Conservation (phyloP, 345 rosid genomes). For the Orychophragmus violaceus region DNA sequence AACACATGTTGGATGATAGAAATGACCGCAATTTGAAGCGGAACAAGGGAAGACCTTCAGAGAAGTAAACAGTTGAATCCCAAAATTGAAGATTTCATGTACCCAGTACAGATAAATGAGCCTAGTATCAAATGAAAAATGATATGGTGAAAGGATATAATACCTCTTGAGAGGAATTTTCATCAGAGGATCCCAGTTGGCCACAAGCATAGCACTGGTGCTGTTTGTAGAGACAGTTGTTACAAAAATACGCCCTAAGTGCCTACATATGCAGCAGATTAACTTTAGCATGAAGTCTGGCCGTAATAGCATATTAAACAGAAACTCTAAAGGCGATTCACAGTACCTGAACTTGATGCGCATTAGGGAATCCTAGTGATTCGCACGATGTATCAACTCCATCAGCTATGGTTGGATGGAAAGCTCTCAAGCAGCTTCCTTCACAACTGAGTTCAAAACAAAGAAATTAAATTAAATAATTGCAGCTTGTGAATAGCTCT, state of each 20-base stretch:
- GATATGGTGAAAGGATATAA: background rate
- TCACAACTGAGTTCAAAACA: conserved; percentile 43
- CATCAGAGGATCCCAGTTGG: conserved; percentile 50
- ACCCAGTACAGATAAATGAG: background rate
- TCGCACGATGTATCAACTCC: conserved; percentile 38
- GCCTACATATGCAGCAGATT: conserved; percentile 36
- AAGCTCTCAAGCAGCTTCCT: conserved; percentile 68
- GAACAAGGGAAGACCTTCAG: conserved; percentile 60
- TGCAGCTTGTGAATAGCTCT: background rate
- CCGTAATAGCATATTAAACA: conserved; percentile 1
- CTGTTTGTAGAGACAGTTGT: conserved; percentile 46
- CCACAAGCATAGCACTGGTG: conserved; percentile 80
- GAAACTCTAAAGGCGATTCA: conserved; percentile 2
- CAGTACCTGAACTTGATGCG: conserved; percentile 46
- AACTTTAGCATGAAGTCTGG: conserved; percentile 5
- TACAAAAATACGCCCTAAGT: conserved; percentile 41
- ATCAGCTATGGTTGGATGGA: conserved; percentile 48
- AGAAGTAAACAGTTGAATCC: background rate
- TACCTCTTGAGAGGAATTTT: conserved; percentile 51
- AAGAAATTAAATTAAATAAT: background rate
- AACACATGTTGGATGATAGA: conserved; percentile 65
- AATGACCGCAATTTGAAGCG: conserved; percentile 63
- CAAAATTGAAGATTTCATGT: background rate
- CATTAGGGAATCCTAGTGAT: conserved; percentile 47
- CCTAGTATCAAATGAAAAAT: background rate